These are phyloP conservation scores for Pyrrhoderma noxium DNA, from an alignment of 1,284 basidiomycete genomes.

Conservation along the genomic window DNA sequence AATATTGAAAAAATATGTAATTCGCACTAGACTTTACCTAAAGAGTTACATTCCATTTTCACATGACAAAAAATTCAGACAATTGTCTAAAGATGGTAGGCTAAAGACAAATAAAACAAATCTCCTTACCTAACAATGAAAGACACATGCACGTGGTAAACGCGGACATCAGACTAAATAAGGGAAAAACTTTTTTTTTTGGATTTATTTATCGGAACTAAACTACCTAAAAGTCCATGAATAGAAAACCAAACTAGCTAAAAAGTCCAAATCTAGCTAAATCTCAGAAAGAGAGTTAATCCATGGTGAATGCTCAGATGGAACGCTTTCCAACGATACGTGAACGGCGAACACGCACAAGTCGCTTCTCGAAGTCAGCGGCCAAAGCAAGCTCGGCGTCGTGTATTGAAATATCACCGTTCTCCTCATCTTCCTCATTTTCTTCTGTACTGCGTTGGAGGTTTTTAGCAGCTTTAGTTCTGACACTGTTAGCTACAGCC, in stretches of 20 bases:
- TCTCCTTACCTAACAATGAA: no score
- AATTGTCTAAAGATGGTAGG: no score
- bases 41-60: no score
- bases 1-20: no score
- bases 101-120: no score
- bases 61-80: no score
- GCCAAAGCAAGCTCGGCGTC: slow-evolving; percentile 4
- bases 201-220: no score
- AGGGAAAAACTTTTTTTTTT: no score
- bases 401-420: neutral
- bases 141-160: no score
- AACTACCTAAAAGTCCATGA: neutral
- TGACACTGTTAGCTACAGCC: neutral
- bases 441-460: neutral
- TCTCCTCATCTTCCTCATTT: neutral
- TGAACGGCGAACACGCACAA: slow-evolving; percentile 7
- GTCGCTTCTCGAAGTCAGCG: slow-evolving; percentile 1
- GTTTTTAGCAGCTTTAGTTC: neutral
- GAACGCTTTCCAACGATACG: slow-evolving; percentile 8
- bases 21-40: no score
- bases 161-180: no score
- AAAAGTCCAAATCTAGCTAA: neutral
- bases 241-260: neutral
- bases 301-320: neutral
- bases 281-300: neutral